Conservation (phyloP, 805 yeast genomes). For the Zygosaccharomyces bailii region DNA sequence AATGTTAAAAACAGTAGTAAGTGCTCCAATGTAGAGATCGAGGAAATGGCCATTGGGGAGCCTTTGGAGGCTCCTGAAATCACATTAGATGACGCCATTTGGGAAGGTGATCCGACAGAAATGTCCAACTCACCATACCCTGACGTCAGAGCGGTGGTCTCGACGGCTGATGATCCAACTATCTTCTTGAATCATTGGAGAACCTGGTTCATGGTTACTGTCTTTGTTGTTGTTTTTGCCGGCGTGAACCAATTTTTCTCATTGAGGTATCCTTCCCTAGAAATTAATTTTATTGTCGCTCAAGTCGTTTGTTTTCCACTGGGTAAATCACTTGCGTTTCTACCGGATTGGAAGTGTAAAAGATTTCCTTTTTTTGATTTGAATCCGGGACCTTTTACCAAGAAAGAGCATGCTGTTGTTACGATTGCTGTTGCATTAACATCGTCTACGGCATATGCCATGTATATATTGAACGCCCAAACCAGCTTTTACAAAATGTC, state of each 20-base stretch:
- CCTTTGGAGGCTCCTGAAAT: neutral
- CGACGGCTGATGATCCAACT: conserved; percentile 49
- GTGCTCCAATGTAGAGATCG: neutral
- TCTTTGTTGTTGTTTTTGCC: conserved; percentile 52
- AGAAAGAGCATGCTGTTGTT: conserved; percentile 51
- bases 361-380: conserved; percentile 35
- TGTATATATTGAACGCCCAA: conserved; percentile 51
- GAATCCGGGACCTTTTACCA: conserved; percentile 52
- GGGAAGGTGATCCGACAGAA: conserved; percentile 27
- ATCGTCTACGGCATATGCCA: conserved; percentile 50
- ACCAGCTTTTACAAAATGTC: conserved; percentile 44
- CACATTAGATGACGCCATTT: conserved; percentile 10
- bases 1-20: neutral
- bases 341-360: conserved; percentile 41
- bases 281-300: conserved; percentile 49
- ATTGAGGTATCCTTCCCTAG: conserved; percentile 49
- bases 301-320: conserved; percentile 53
- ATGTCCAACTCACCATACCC: conserved; percentile 40
- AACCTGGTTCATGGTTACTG: conserved; percentile 50
- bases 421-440: conserved; percentile 47
- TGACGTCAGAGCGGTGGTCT: conserved; percentile 57
- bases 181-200: conserved; percentile 51
- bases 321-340: conserved; percentile 43
- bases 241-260: conserved; percentile 56
- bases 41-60: neutral